Evolutionary conservation across 2,329 filamentous ascomycete genomes (phyloP), one percentile per base, ranked within the genome.

Genomic region (Alternaria dauci): DNA sequence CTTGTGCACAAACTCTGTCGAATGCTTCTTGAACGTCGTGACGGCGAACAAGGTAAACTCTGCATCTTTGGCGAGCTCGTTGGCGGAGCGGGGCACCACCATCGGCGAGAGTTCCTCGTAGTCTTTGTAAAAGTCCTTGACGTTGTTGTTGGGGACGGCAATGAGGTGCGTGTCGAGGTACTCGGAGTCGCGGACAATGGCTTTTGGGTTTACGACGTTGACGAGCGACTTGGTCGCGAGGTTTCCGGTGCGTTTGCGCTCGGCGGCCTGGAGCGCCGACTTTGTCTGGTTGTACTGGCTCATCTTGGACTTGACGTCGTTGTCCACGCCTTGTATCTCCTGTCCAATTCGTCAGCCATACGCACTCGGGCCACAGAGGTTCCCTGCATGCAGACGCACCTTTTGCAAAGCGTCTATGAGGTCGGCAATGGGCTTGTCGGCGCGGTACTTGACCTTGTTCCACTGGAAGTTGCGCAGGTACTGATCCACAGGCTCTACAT

Each of bases 401-500:
- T 96, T 97, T 76, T 96, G 93, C 59, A 99, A 82, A 41, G 89
- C 89, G 78, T 93, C 91, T 71, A 97, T 90, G 61, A 98, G 85
- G 76, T 98, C 94, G 57, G 88, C 86, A 62, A 99, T 87, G 52
- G 94, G 88, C 78, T 94, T 96, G 80, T 99, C 95, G 64, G 92
- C 90, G 72, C 95, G 89, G 80, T 98, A 99, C 78, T 97, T 95
- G 81, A 96, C 92, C 81, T 95, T 97, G 83, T 98, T 98, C 95
- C 95, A 99, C 68, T 88, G 87, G 80, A 98, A 99, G 56, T 87
- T 89, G 75, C 89, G 88, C 46, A 99, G 83, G 77, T 98, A 99
- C 77, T 94, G 91, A 72, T 97, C 94, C 62, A 94, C 93, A n/a
- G 95, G 94, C 80, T 96, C 94, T 98, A 77, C 48, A 50, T 38